Evolutionary conservation across 2,329 filamentous ascomycete genomes (phyloP).

Genomic region (Nigrograna mackinnonii): DNA sequence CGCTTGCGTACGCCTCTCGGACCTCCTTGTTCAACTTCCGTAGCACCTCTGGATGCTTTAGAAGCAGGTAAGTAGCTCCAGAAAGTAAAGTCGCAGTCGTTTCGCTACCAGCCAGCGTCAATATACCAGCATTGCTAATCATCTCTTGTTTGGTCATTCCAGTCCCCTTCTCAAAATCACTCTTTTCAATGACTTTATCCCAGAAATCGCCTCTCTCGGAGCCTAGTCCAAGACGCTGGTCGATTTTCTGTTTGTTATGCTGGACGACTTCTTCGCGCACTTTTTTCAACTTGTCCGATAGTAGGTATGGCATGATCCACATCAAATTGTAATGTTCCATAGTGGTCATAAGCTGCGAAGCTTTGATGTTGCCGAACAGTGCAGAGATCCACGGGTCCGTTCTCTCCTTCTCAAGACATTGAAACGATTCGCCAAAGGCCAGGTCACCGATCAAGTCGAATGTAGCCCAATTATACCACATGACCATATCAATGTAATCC

Average conservation of each 20-base stretch:
- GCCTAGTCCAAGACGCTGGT: constrained; percentile 24
- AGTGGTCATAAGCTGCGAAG: constrained; percentile 12
- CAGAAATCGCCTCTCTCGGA: constrained; percentile 23
- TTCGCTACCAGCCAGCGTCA: constrained; percentile 43
- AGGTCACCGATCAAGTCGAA: constrained; percentile 45
- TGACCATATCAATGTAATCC: constrained; percentile 7
- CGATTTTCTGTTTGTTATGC: constrained; percentile 21
- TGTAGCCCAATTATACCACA: constrained; percentile 16
- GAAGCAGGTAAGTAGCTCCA: constrained; percentile 31
- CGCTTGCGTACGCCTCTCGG: constrained; percentile 9
- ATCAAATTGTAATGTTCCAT: constrained; percentile 16
- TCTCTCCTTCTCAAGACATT: constrained; percentile 9
- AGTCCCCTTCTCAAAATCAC: constrained; percentile 30
- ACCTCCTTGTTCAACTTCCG: constrained; percentile 20
- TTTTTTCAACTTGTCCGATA: constrained; percentile 3
- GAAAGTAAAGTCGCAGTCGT: constrained; percentile 40
- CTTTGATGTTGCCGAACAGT: constrained; percentile 23
- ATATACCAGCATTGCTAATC: constrained; percentile 25
- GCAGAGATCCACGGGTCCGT: constrained; percentile 34
- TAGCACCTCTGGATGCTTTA: constrained; percentile 7
- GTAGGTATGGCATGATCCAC: neutral
- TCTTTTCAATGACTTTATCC: constrained; percentile 21
- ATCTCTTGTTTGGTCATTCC: constrained; percentile 30
- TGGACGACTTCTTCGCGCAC: constrained; percentile 3
- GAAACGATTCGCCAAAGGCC: constrained; percentile 53